Evolutionary conservation across 1,284 basidiomycete species (phyloP).

Genomic region (Ceratobasidium sp.): DNA sequence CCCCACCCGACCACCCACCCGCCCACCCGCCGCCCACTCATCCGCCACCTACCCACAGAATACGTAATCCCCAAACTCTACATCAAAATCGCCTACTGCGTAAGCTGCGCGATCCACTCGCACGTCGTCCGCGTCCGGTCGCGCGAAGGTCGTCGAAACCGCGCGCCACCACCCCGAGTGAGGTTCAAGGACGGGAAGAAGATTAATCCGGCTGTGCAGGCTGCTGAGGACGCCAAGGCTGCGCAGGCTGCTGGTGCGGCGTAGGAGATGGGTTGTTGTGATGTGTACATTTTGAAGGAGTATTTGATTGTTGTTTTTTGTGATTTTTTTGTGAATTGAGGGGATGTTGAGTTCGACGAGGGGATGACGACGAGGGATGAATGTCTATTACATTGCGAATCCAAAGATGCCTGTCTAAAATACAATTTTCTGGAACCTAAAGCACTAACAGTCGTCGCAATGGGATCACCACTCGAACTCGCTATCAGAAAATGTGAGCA

Average conservation of each 20-base stretch:
- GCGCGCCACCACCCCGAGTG: conserved; percentile 94
- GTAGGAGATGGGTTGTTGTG: not conserved
- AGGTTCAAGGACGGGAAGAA: conserved; percentile 99
- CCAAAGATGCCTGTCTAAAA: conserved; percentile 19
- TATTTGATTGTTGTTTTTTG: not conserved
- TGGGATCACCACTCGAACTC: conserved; percentile 52
- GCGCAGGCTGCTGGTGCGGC: conserved; percentile 20
- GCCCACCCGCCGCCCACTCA: not conserved
- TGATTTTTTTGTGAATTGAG: no score
- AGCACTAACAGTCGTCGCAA: not conserved
- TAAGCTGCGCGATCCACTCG: conserved; percentile 99
- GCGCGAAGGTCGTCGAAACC: conserved; percentile 93
- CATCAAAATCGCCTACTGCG: conserved; percentile 99
- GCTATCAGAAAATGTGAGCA: conserved; percentile 31
- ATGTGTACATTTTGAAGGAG: not conserved
- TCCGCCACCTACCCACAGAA: conserved; percentile 67
- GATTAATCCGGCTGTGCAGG: conserved; percentile 86
- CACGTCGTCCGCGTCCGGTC: conserved; percentile 98
- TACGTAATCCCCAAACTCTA: conserved; percentile 98
- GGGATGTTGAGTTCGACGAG: not conserved
- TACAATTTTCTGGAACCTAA: conserved; percentile 3
- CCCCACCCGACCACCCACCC: not conserved
- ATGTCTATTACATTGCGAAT: conserved; percentile 9
- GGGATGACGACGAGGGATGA: not conserved
- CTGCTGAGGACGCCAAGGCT: conserved; percentile 63